A percentile compares a stretch with the other conserved stretches of the same genome.
Evolutionary conservation across 805 yeast species (phyloP).

Genomic region (Pichia cephalocereana): DNA sequence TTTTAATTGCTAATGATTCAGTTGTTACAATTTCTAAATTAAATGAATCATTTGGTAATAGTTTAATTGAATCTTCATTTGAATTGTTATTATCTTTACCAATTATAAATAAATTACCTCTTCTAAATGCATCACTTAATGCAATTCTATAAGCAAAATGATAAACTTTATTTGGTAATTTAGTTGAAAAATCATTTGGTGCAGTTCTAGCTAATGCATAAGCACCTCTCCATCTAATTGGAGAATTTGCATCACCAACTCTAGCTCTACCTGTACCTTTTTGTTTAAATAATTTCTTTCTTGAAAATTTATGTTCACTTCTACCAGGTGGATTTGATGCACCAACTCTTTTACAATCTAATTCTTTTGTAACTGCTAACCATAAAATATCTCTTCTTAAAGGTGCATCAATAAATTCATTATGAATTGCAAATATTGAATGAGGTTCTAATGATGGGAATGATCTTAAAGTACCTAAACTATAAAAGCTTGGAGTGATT

Average conservation of each 20-base stretch:
- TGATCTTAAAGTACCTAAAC: constrained; percentile 65
- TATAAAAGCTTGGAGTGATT: constrained; percentile 52
- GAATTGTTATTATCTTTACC: constrained; percentile 35
- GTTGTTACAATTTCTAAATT: constrained; percentile 21
- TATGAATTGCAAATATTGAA: constrained; percentile 65
- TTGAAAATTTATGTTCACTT: constrained; percentile 75
- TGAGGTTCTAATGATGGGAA: constrained; percentile 92
- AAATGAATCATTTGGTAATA: constrained; percentile 20
- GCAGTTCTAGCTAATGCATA: constrained; percentile 85
- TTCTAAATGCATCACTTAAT: constrained; percentile 67
- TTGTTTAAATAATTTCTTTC: constrained; percentile 76
- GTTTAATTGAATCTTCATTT: constrained; percentile 3
- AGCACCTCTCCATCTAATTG: constrained; percentile 83
- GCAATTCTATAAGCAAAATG: constrained; percentile 73
- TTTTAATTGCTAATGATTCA: constrained; percentile 22
- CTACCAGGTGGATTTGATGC: constrained; percentile 82
- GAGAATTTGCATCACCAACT: constrained; percentile 93
- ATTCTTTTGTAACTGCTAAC: constrained; percentile 90
- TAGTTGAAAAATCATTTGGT: constrained; percentile 80
- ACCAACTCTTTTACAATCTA: constrained; percentile 83
- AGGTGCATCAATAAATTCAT: constrained; percentile 61
- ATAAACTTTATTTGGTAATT: constrained; percentile 65
- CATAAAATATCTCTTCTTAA: constrained; percentile 86
- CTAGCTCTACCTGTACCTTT: constrained; percentile 95
- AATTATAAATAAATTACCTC: constrained; percentile 61